Evolutionary conservation across 208 protist genomes (phyloP).

Genomic region (Naegleria gruberi): DNA sequence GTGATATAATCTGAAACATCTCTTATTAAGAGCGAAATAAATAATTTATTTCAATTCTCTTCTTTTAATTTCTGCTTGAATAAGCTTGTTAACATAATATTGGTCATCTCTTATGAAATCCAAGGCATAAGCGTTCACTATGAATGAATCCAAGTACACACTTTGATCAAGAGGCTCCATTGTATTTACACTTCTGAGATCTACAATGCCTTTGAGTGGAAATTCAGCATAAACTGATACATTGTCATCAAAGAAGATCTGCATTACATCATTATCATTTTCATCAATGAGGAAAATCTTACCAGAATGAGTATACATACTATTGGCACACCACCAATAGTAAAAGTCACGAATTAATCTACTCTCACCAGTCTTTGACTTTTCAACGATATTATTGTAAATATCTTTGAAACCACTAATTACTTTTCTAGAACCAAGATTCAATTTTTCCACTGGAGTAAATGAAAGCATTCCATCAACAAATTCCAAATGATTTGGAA

Average conservation of each 20-base stretch:
- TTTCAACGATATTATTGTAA: background rate
- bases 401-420: background rate
- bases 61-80: background rate
- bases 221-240: background rate
- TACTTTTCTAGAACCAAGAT: background rate
- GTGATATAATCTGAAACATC: no score
- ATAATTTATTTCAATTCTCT: no score
- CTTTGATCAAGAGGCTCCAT: background rate
- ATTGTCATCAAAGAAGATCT: conserved; percentile 25
- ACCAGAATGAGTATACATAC: background rate
- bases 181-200: background rate
- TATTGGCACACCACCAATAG: conserved; percentile 17
- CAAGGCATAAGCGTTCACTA: background rate
- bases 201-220: background rate
- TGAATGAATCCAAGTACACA: background rate
- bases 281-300: background rate
- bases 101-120: background rate
- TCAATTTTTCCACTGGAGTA: background rate
- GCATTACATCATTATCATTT: background rate
- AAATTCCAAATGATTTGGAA: background rate
- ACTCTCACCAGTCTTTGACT: background rate
- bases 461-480: background rate
- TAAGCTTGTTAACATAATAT: background rate
- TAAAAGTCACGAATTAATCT: background rate
- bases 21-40: no score